Base-by-base conservation (phyloP, 345 rosid genomes). In the Clarkia xantiana region DNA sequence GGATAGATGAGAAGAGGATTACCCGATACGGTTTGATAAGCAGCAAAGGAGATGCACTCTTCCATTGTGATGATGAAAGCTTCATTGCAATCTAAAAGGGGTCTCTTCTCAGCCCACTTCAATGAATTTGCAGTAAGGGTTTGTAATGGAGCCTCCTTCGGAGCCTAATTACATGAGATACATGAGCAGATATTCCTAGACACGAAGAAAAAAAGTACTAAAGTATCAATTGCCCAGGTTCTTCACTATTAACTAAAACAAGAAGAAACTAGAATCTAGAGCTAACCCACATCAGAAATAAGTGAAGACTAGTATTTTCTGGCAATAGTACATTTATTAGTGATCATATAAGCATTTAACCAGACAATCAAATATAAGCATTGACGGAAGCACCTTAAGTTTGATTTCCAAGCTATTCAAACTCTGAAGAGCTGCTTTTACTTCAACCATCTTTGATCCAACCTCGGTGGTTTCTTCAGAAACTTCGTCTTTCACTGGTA, bases 391-490 rank as follows among this genome's bases (percentile, higher is more conserved):
- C 62, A 86, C 86, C 88, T 86, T 86, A 23, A 86, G 79, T 64
- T 77, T 86, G 56, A 86, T 82, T 71, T 82, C 93, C 65, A 82
- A 65, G 61, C 66, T 69, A 55, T 76, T 86, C 53, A 86, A 70
- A 56, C 71, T 76, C 61, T 58, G 59, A 55, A 77, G 66, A 55
- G 80, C 75, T 43, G 77, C 88, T 64, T 68, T 78, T 14, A 86
- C 64, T 51, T 60, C 22, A 23, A 51, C 52, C 49, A 80, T 44
- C 69, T 63, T 60, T n/a, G 75, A 55, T 45, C 51, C 69, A 47
- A 75, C n/a, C 36, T 55, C 49, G 46, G 59, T 42, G 46, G 67
- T 44, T 48, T 52, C 42, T 40, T 58, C 71, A 52, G 42, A 41
- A 67, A 17, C 56, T 14, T 23, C 13, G 57, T 82, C 91, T 58